A percentile compares a stretch with the other conserved stretches of the same genome.
Evolutionary conservation across 2,329 filamentous ascomycete species (phyloP).

Genomic region (Botrytis tulipae): DNA sequence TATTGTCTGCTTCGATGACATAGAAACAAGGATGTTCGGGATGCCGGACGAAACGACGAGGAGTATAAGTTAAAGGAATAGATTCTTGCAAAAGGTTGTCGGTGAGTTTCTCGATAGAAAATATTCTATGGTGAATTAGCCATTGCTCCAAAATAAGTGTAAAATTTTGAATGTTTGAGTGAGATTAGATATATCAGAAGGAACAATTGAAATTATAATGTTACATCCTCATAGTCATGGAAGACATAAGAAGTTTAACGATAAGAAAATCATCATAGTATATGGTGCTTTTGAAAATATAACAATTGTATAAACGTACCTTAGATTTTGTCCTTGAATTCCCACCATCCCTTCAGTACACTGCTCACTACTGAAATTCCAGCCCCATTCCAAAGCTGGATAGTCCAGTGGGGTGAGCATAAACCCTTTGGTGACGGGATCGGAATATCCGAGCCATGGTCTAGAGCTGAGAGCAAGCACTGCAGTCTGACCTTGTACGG

Average conservation of each 20-base stretch:
- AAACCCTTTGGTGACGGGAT: constrained; percentile 81
- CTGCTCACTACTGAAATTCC: constrained; percentile 95
- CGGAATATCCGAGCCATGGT: constrained; percentile 94
- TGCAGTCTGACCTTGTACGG: constrained; percentile 78
- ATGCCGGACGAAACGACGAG: constrained; percentile 81
- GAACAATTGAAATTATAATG: constrained; percentile 86
- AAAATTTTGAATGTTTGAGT: constrained; percentile 12
- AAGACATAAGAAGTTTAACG: constrained; percentile 40
- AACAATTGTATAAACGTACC: constrained; percentile 55
- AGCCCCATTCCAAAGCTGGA: constrained; percentile 84
- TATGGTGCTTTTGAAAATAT: constrained; percentile 19
- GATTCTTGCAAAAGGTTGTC: constrained; percentile 85
- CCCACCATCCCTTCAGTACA: constrained; percentile 92
- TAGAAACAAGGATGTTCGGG: constrained; percentile 89
- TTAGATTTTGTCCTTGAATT: constrained; percentile 81
- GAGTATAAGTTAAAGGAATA: constrained; percentile 85
- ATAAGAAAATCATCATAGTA: constrained; percentile 46
- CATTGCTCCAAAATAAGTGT: constrained; percentile 18
- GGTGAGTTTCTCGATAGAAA: constrained; percentile 81
- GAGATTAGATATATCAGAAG: constrained; percentile 67
- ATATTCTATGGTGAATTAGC: constrained; percentile 64
- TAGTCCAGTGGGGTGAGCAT: constrained; percentile 92
- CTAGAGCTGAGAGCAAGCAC: constrained; percentile 88
- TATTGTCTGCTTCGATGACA: constrained; percentile 90
- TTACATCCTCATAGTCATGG: constrained; percentile 50